Evolutionary conservation across 1,139 yeast species (phyloP).

Genomic region (Yamadazyma epiphylla): DNA sequence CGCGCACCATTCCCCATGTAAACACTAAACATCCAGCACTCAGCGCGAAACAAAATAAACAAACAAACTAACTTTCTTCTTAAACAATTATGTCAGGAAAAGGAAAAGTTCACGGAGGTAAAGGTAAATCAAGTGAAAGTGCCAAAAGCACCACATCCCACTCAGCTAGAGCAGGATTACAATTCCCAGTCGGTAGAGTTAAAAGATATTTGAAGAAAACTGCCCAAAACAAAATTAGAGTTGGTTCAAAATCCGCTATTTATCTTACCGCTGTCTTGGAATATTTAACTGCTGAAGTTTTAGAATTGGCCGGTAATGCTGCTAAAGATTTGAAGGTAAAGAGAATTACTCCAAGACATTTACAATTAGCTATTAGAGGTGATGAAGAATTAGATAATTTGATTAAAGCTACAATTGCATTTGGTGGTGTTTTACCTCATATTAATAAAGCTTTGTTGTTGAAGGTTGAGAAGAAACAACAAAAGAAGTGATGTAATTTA

Average conservation of each 20-base stretch:
- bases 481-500: slow-evolving; percentile 22
- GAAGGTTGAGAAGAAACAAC: slow-evolving; percentile 87
- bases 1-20: background rate
- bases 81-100: slow-evolving; percentile 58
- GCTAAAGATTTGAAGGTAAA: slow-evolving; percentile 97
- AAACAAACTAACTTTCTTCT: slow-evolving; percentile 2
- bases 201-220: slow-evolving; percentile 90
- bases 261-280: slow-evolving; percentile 96
- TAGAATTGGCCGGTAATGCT: slow-evolving; percentile 98
- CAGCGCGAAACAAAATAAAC: slow-evolving; percentile 5
- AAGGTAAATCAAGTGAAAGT: slow-evolving; percentile 81
- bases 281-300: slow-evolving; percentile 95
- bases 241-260: slow-evolving; percentile 96
- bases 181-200: slow-evolving; percentile 98
- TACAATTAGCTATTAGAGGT: slow-evolving; percentile 97
- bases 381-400: slow-evolving; percentile 97
- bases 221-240: slow-evolving; percentile 92
- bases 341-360: slow-evolving; percentile 98
- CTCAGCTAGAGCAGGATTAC: slow-evolving; percentile 96
- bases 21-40: slow-evolving; percentile 1
- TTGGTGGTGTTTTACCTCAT: slow-evolving; percentile 97
- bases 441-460: slow-evolving; percentile 89
- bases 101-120: slow-evolving; percentile 97
- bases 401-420: slow-evolving; percentile 96
- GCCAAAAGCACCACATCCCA: slow-evolving; percentile 74